Evolutionary conservation across 352 stramenopile genomes (phyloP).

Genomic region (Globisporangium ultimum): DNA sequence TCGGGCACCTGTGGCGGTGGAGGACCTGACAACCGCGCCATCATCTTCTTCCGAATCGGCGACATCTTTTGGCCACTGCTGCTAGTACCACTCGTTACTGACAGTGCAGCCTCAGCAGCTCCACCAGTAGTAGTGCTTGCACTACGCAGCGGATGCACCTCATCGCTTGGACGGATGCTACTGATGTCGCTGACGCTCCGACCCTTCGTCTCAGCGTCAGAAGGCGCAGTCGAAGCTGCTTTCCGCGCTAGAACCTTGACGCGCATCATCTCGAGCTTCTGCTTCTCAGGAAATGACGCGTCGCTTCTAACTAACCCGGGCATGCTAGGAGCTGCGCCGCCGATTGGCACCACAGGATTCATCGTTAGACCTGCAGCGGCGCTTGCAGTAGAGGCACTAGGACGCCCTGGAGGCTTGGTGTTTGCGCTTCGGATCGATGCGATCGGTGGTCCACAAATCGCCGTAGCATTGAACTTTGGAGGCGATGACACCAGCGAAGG

Average conservation of each 20-base stretch:
- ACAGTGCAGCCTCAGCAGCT: neutral
- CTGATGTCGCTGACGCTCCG: slow-evolving; percentile 1
- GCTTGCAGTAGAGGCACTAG: neutral
- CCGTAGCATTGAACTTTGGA: slow-evolving; percentile 16
- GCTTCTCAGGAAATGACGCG: slow-evolving; percentile 18
- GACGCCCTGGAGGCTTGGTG: slow-evolving; percentile 4
- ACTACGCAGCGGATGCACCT: neutral
- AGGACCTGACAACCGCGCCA: slow-evolving; percentile 14
- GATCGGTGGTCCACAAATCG: slow-evolving; percentile 26
- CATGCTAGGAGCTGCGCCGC: neutral
- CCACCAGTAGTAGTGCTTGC: neutral
- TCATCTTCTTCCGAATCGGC: slow-evolving; percentile 45
- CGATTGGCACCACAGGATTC: neutral
- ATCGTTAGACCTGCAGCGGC: neutral
- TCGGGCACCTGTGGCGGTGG: slow-evolving; percentile 11
- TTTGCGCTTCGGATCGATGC: slow-evolving; percentile 14
- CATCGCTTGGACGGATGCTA: neutral
- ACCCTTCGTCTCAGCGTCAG: neutral
- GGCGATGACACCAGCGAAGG: neutral
- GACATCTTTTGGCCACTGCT: slow-evolving; percentile 20
- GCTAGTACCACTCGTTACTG: slow-evolving; percentile 4
- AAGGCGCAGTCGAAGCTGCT: neutral
- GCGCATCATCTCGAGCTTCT: slow-evolving; percentile 44
- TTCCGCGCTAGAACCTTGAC: slow-evolving; percentile 36
- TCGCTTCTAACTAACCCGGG: slow-evolving; percentile 6